These are phyloP conservation scores for Suhomyces terraborum DNA, from an alignment of 1,139 yeast species.

Conservation along the genomic window DNA sequence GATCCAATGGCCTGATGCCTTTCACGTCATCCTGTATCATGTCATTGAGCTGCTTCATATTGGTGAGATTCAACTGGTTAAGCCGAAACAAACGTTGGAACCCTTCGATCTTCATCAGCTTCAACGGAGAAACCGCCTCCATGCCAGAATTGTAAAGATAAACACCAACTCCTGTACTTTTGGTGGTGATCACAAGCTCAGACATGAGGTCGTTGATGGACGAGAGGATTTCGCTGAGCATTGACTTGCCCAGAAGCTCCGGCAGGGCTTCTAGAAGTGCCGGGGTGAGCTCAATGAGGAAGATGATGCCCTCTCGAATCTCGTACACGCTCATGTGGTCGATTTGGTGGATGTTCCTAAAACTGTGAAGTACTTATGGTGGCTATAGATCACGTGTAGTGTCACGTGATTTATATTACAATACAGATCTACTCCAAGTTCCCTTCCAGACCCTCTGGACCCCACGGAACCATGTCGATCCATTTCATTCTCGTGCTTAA, in stretches of 20 bases:
- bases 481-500: constrained; percentile 82
- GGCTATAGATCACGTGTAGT: not conserved
- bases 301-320: constrained; percentile 62
- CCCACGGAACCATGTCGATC: constrained; percentile 55
- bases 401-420: not conserved
- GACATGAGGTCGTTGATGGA: constrained; percentile 58
- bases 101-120: constrained; percentile 32
- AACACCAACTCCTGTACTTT: constrained; percentile 68
- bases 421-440: not conserved
- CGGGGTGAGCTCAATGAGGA: constrained; percentile 61
- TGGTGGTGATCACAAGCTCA: constrained; percentile 58
- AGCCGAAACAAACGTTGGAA: constrained; percentile 36
- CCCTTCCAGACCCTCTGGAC: not conserved
- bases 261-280: constrained; percentile 43
- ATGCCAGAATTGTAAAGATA: constrained; percentile 55
- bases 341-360: not conserved
- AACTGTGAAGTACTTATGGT: not conserved
- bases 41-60: constrained; percentile 43
- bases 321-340: constrained; percentile 33
- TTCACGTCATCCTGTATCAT: constrained; percentile 33
- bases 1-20: constrained; percentile 20
- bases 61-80: constrained; percentile 39
- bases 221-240: constrained; percentile 53
- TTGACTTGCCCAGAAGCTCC: constrained; percentile 39
- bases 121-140: constrained; percentile 15